Evolutionary conservation across 805 yeast genomes (phyloP).

Genomic region (Ogataea parapolymorpha): DNA sequence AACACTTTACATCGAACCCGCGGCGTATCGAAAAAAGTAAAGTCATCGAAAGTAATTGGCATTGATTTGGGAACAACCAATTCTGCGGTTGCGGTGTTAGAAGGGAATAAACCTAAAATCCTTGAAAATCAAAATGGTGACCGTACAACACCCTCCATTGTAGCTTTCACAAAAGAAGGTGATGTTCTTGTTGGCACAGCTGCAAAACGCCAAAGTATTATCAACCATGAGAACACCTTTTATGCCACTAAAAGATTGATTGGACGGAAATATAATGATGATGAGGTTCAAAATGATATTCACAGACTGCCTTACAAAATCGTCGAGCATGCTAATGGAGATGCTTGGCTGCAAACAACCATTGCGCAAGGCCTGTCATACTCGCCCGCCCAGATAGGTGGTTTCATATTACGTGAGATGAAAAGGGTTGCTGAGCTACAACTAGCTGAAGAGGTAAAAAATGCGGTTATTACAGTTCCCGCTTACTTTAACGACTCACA

Average conservation of each 20-base stretch:
- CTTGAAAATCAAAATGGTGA: conserved; percentile 76
- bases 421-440: conserved; percentile 88
- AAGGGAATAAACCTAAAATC: conserved; percentile 72
- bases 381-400: conserved; percentile 96
- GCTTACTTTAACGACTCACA: conserved; percentile 88
- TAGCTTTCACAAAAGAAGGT: conserved; percentile 84
- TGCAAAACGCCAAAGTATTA: conserved; percentile 95
- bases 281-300: conserved; percentile 87
- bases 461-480: conserved; percentile 89
- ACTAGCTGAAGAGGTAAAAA: conserved; percentile 73
- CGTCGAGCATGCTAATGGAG: conserved; percentile 87
- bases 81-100: conserved; percentile 85
- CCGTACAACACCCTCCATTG: conserved; percentile 89
- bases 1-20: not conserved
- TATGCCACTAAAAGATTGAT: conserved; percentile 94
- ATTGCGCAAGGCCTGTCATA: conserved; percentile 65
- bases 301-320: conserved; percentile 87
- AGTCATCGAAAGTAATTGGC: conserved; percentile 60
- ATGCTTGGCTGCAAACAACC: conserved; percentile 88
- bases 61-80: conserved; percentile 87
- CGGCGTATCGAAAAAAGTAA: not conserved
- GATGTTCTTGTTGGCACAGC: conserved; percentile 91
- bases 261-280: conserved; percentile 87
- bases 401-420: conserved; percentile 89
- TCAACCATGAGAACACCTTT: conserved; percentile 89